Base-by-base conservation (phyloP, 306 rosid species). In the Vigna angularis region DNA sequence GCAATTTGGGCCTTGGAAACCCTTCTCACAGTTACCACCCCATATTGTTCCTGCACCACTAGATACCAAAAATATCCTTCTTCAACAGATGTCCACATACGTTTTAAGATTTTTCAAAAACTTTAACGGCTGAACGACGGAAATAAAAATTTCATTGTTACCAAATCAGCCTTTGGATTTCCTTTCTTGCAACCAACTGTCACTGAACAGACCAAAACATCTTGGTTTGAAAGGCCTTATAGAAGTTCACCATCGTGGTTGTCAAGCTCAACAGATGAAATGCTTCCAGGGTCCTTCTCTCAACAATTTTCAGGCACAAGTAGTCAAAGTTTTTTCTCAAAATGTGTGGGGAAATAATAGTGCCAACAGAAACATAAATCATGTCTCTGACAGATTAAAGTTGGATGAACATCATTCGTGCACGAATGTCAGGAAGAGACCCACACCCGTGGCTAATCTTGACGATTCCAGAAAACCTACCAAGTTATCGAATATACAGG, bases 121-220 rank as follows among this genome's bases (percentile, higher is more conserved):
- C 20, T 18, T 18, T 18, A 18, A 18, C 20, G 20, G 68, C 79
- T 77, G 70, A 72, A 75, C 74, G 81, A 79, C 86, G 73, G 76
- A 85, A 87, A 70, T 78, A 86, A 73, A 74, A 78, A 63, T 34
- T 88, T 88, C 48, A 86, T 55, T 68, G 80, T 77, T 44, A 45
- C 84, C 38, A 86, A 89, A 72, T 79, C 89, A 53, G 81, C 87
- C 72, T 84, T 86, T 3, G 90, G 81, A 56, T 91, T 91, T 77
- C 96, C 98, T 75, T 91, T 91, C 86, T 76, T 89, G 82, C 85
- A 84, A 77, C 89, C 90, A 10, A 84, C 82, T 73, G 77, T 72
- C 71, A 74, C 85, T 77, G 93, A 83, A 45, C 82, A 81, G 59
- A 84, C 83, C 56, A 87, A 82, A 64, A 62, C 88, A 50, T 49